phyloP scores from a whole-genome alignment of 2,329 filamentous ascomycete genomes.

The Penicillium fuscoglaucum region DNA sequence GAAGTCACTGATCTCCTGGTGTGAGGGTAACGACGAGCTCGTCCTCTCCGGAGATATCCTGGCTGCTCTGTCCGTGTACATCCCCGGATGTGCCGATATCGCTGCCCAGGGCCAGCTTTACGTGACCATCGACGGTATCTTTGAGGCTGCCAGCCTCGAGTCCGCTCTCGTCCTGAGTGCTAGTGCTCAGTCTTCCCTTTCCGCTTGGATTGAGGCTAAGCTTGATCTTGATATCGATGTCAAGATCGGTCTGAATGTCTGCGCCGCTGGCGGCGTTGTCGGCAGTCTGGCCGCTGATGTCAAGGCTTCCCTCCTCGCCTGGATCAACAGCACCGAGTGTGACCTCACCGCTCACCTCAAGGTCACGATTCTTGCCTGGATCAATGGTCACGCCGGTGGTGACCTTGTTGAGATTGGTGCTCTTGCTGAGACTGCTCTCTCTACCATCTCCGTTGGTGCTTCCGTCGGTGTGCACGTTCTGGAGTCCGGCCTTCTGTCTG shows the following conservation, averaged over 20 bases:
- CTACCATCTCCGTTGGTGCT: slow-evolving; percentile 36
- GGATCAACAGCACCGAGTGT: slow-evolving; percentile 31
- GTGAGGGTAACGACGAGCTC: slow-evolving; percentile 28
- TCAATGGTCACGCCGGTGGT: slow-evolving; percentile 29
- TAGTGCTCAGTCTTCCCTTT: slow-evolving; percentile 31
- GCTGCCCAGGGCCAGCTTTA: slow-evolving; percentile 40
- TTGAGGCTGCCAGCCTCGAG: slow-evolving; percentile 28
- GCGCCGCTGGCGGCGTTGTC: slow-evolving; percentile 37
- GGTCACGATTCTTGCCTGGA: slow-evolving; percentile 34
- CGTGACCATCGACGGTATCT: slow-evolving; percentile 41
- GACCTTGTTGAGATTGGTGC: slow-evolving; percentile 32
- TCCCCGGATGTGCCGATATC: slow-evolving; percentile 35
- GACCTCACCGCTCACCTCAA: slow-evolving; percentile 32
- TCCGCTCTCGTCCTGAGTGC: slow-evolving; percentile 34
- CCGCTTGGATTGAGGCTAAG: slow-evolving; percentile 29
- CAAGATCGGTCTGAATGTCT: slow-evolving; percentile 36
- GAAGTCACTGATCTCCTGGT: slow-evolving; percentile 35
- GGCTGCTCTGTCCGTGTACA: slow-evolving; percentile 37
- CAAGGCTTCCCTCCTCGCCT: slow-evolving; percentile 33
- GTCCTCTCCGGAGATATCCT: slow-evolving; percentile 30
- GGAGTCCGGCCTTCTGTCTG: slow-evolving; percentile 30
- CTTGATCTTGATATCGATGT: slow-evolving; percentile 30
- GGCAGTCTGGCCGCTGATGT: slow-evolving; percentile 34
- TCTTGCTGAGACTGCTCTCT: slow-evolving; percentile 31
- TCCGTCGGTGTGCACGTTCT: slow-evolving; percentile 34